A percentile compares a stretch with the other conserved stretches of the same genome.
phyloP scores from a whole-genome alignment of 2,329 filamentous ascomycete species.

The Orbilia ellipsospora region DNA sequence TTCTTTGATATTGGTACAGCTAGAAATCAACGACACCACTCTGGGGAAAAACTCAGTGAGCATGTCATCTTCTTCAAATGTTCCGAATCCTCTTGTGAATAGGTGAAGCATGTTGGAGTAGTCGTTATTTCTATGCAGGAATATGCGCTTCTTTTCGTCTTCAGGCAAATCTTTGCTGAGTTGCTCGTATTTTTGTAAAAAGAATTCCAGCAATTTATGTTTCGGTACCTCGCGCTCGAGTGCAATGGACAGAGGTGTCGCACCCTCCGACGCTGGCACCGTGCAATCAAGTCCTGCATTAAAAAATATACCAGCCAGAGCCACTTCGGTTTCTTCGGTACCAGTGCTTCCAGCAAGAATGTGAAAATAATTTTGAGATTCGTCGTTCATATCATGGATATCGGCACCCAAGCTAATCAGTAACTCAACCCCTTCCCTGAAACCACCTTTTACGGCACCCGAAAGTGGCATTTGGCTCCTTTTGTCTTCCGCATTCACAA shows the following conservation, averaged over 20 bases:
- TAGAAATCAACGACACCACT: not conserved
- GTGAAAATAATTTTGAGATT: conserved; percentile 22
- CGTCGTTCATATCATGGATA: conserved; percentile 21
- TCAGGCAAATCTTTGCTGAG: not conserved
- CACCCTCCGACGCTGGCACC: not conserved
- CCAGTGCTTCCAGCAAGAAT: not conserved
- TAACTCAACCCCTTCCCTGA: conserved; percentile 19
- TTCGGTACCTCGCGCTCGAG: not conserved
- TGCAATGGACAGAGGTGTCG: conserved; percentile 1
- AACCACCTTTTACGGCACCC: conserved; percentile 18
- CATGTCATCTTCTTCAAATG: conserved; percentile 4
- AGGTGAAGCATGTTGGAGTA: conserved; percentile 5
- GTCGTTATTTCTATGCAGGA: not conserved
- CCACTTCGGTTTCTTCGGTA: not conserved
- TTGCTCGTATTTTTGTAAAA: conserved; percentile 16
- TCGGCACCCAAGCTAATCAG: conserved; percentile 21
- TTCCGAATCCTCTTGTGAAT: conserved; percentile 2
- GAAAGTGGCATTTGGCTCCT: conserved; percentile 14
- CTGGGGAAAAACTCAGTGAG: not conserved
- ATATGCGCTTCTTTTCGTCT: not conserved
- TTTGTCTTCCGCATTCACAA: conserved; percentile 26
- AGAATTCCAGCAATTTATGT: conserved; percentile 9
- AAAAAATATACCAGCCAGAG: conserved; percentile 16
- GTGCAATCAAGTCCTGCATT: conserved; percentile 22
- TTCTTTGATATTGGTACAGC: not conserved